Percentiles rank a stretch among this genome's conserved stretches.
Evolutionary conservation across 1,284 basidiomycete genomes (phyloP).

Genomic region (Pascua guehoae): DNA sequence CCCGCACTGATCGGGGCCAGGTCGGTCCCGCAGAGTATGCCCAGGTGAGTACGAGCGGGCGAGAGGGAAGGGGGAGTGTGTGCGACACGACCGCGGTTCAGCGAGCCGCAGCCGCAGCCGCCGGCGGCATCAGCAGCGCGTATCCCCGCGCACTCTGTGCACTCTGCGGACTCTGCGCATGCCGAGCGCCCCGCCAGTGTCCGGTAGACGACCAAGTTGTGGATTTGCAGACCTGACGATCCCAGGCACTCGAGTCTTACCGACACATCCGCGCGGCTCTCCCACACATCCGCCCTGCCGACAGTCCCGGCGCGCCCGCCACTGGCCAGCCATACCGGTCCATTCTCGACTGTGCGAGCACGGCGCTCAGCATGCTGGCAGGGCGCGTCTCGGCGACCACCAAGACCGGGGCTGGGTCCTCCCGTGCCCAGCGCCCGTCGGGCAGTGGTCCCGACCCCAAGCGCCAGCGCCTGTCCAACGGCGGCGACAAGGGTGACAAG

Average conservation of each 20-base stretch:
- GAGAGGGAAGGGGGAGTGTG: not conserved
- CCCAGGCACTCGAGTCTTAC: conserved; percentile 25
- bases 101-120: no score
- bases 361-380: conserved; percentile 23
- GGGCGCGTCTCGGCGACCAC: conserved; percentile 14
- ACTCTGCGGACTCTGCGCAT: no score
- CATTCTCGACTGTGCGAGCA: conserved; percentile 28
- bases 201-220: no score
- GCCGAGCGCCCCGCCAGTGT: no score
- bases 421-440: not conserved
- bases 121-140: no score
- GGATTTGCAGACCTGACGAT: conserved; percentile 2
- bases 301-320: conserved; percentile 2
- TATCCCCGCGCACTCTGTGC: no score
- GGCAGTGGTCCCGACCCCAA: conserved; percentile 8
- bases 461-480: conserved; percentile 9
- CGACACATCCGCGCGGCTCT: conserved; percentile 25
- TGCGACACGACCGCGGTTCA: no score
- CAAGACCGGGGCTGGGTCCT: not conserved
- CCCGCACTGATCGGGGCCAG: not conserved
- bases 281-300: conserved; percentile 24
- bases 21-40: conserved; percentile 31
- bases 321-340: conserved; percentile 24
- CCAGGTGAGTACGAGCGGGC: conserved; percentile 23
- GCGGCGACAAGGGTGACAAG: conserved; percentile 20